Evolutionary conservation across 257 asterid species (phyloP), one percentile per base, ranked within the genome.

Genomic region (Nemophila menziesii): DNA sequence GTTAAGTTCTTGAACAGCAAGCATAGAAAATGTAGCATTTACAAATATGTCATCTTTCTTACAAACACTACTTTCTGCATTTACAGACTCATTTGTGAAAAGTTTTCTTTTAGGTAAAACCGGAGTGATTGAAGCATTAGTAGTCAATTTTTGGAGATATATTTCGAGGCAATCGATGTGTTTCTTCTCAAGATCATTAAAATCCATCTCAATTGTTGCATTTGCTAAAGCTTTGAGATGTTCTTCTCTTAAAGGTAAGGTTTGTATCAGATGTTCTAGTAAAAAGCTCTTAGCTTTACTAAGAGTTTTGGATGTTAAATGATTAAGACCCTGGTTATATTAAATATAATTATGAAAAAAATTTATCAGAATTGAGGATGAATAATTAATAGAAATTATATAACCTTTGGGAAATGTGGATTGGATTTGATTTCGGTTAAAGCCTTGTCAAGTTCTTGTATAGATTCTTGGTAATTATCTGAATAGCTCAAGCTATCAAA

Each of bases 131-230:
- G 71, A 52, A 11, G 64, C 58, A 43, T 34, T 39, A n/a, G 11
- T 34, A 64, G 17, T 49, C 43, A 74, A 51, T 15, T 58, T 58
- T 29, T 69, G 75, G 51, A 75, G 63, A 55, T 73, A 65, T 33
- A 48, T 48, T 51, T 48, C 55, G 46, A 72, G 29, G 16, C 49
- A 58, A 55, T 71, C 69, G 37, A 20, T 39, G 14, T 57, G 67
- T 22, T 56, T 37, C 49, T 65, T 52, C 22, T 39, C 62, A 59
- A 41, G 69, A 51, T 41, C 56, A 50, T 60, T 63, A 51, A 58
- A 15, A 53, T 85, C 92, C 73, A 69, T 66, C 78, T 78, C 79
- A 46, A 72, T 60, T n/a, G 63, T 49, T 19, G 93, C 86, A 33
- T 56, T 29, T 14, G 73, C 16, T 26, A 64, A 16, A 60, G 83